Evolutionary conservation across 228 moss, liverwort and hornwort genomes (phyloP).

Genomic region (Sphagnum magellanicum): DNA sequence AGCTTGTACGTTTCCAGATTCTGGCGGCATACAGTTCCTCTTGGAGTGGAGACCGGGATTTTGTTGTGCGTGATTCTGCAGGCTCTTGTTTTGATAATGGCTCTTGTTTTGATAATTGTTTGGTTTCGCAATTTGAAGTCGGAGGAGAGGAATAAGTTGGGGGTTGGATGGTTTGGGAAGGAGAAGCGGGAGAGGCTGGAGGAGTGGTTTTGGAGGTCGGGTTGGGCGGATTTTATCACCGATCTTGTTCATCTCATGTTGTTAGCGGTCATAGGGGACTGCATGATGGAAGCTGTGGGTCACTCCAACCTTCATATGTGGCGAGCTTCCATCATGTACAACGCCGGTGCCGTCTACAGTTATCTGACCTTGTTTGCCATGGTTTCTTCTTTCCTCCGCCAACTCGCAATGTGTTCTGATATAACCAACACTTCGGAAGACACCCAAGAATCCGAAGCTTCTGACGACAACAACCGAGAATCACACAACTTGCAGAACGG

Average conservation of each 20-base stretch:
- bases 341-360: slow-evolving; percentile 22
- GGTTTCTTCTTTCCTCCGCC: slow-evolving; percentile 14
- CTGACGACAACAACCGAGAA: too few relatives aligned
- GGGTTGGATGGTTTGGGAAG: slow-evolving; percentile 23
- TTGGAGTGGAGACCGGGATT: neutral
- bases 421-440: neutral
- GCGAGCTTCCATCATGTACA: slow-evolving; percentile 23
- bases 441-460: neutral
- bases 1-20: slow-evolving; percentile 11
- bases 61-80: slow-evolving; percentile 1
- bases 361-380: slow-evolving; percentile 15
- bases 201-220: slow-evolving; percentile 26
- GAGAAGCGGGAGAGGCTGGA: neutral
- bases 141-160: neutral
- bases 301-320: slow-evolving; percentile 18
- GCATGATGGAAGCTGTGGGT: slow-evolving; percentile 31
- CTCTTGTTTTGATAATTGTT: slow-evolving; percentile 1
- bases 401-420: slow-evolving; percentile 15
- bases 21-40: slow-evolving; percentile 9
- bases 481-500: too few relatives aligned
- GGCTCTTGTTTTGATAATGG: neutral
- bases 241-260: slow-evolving; percentile 22
- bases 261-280: slow-evolving; percentile 14
- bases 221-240: slow-evolving; percentile 29
- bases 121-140: neutral